phyloP scores from a whole-genome alignment of 2,329 filamentous ascomycete genomes.

The Dothideomycetes sp. region DNA sequence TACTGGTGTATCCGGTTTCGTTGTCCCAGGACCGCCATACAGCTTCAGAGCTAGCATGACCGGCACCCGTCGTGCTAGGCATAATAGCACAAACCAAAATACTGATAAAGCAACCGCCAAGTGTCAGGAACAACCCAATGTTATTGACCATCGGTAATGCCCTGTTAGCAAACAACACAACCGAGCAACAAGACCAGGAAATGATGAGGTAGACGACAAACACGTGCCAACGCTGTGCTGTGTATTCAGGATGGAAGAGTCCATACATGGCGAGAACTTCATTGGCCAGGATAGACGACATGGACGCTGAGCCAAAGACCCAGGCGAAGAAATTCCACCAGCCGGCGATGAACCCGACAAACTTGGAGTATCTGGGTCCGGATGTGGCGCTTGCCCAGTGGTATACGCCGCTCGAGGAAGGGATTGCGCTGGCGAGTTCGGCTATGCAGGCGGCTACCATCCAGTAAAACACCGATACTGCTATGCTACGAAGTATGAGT shows the following conservation, averaged over 20 bases:
- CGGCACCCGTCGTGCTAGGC: conserved; percentile 36
- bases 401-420: conserved; percentile 35
- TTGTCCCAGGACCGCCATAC: conserved; percentile 38
- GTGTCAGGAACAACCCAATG: conserved; percentile 45
- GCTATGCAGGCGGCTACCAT: conserved; percentile 43
- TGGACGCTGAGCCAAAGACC: conserved; percentile 38
- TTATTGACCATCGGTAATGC: conserved; percentile 45
- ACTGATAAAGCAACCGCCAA: conserved; percentile 47
- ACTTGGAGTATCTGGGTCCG: conserved; percentile 37
- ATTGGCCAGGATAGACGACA: conserved; percentile 37
- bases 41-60: conserved; percentile 29
- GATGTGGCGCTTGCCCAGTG: conserved; percentile 45
- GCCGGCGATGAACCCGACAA: conserved; percentile 41
- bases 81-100: conserved; percentile 49
- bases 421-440: conserved; percentile 36
- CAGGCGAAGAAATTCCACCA: conserved; percentile 45
- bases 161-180: conserved; percentile 48
- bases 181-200: conserved; percentile 37
- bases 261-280: conserved; percentile 41
- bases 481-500: conserved; percentile 26
- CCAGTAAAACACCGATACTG: conserved; percentile 42
- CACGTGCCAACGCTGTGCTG: conserved; percentile 41
- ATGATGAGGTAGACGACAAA: conserved; percentile 42
- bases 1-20: conserved; percentile 34
- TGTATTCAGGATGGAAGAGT: conserved; percentile 39